A percentile compares a stretch with the other conserved stretches of the same genome.
Conservation (phyloP, 139 green algal genomes). For the Chlamydomonas asymmetrica region DNA sequence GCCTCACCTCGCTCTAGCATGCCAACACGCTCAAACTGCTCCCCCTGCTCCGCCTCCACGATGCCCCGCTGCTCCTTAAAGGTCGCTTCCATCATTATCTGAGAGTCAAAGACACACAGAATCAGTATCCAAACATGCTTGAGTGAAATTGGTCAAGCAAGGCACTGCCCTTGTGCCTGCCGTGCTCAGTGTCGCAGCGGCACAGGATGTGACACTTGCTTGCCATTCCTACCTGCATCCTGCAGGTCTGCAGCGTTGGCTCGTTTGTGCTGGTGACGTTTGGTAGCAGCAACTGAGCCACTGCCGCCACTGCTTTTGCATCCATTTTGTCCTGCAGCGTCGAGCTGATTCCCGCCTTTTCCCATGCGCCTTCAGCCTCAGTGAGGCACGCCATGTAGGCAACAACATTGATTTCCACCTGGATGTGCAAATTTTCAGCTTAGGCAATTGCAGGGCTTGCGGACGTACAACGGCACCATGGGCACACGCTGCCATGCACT, state of each 20-base stretch:
- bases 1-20: slow-evolving; percentile 36
- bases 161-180: too few species aligned
- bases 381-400: slow-evolving; percentile 41
- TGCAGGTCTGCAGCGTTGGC: slow-evolving; percentile 26
- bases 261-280: slow-evolving; percentile 3
- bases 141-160: too few species aligned
- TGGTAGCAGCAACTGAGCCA: slow-evolving; percentile 13
- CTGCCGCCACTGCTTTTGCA: slow-evolving; percentile 1
- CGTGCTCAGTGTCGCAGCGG: too few species aligned
- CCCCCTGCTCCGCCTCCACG: slow-evolving; percentile 37
- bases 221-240: slow-evolving; percentile 40
- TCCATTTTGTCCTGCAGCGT: slow-evolving; percentile 5
- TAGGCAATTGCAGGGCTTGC: background rate
- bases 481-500: too few species aligned
- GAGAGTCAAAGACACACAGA: background rate
- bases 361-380: slow-evolving; percentile 27
- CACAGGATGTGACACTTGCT: too few species aligned
- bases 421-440: background rate
- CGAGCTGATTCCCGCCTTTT: slow-evolving; percentile 1
- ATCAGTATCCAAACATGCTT: background rate
- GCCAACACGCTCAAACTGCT: slow-evolving; percentile 33
- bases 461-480: background rate
- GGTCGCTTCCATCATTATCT: slow-evolving; percentile 47
- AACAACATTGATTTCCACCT: slow-evolving; percentile 33
- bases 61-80: slow-evolving; percentile 50